phyloP scores from a whole-genome alignment of 371 early-diverging fungal genomes.

The Actinomucor elegans region DNA sequence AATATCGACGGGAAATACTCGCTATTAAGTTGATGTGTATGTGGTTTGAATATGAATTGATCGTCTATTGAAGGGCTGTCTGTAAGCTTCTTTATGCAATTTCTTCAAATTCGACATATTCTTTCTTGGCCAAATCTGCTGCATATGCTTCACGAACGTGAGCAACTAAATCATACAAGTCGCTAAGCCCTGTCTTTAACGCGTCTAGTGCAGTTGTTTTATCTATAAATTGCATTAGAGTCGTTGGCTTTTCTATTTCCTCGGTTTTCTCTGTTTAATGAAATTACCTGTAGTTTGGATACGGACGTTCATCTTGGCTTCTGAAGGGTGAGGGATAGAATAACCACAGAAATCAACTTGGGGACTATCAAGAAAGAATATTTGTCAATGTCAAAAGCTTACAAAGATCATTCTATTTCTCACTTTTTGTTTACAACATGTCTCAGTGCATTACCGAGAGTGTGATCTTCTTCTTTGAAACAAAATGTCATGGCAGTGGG shows the following conservation, averaged over 20 bases:
- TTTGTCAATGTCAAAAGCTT: neutral
- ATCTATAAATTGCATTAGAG: conserved; percentile 34
- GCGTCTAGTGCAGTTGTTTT: conserved; percentile 83
- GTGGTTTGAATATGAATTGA: too few relatives aligned
- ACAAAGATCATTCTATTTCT: too few relatives aligned
- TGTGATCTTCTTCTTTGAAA: conserved; percentile 94
- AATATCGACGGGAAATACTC: too few relatives aligned
- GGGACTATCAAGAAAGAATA: conserved; percentile 50
- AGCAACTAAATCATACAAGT: conserved; percentile 71
- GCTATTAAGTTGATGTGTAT: too few relatives aligned
- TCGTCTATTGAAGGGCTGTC: too few relatives aligned
- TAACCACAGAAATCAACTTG: conserved; percentile 97
- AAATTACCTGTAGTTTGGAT: conserved; percentile 86
- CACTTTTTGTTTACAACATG: conserved; percentile 94
- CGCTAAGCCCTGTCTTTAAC: conserved; percentile 82
- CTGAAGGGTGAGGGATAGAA: conserved; percentile 99
- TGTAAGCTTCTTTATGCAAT: conserved; percentile 17
- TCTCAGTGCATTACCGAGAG: conserved; percentile 92
- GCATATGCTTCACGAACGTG: conserved; percentile 66
- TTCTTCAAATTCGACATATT: conserved; percentile 34
- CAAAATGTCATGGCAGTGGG: conserved; percentile 82
- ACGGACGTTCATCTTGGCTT: conserved; percentile 89
- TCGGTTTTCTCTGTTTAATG: neutral
- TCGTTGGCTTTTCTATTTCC: neutral
- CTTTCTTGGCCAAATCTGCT: conserved; percentile 48